A percentile compares a stretch with the other conserved stretches of the same genome.
These are phyloP conservation scores for Termitomyces heimii DNA, from an alignment of 768 basidiomycete species.

Conservation along the genomic window DNA sequence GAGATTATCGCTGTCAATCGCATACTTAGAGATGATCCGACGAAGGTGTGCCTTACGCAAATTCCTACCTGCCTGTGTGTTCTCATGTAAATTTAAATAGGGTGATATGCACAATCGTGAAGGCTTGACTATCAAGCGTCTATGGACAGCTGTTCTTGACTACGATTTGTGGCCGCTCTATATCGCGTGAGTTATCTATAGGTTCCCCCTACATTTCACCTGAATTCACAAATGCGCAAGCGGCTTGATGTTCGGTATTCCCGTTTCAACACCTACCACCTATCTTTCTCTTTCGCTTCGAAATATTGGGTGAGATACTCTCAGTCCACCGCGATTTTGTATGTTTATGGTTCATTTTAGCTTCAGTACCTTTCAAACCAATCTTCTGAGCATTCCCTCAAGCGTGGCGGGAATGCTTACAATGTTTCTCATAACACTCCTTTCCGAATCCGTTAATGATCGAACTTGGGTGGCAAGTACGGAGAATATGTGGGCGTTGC, in stretches of 20 bases:
- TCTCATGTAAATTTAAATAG: slow-evolving; percentile 16
- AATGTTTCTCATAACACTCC: slow-evolving; percentile 42
- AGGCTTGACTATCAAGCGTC: slow-evolving; percentile 39
- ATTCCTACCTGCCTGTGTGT: neutral
- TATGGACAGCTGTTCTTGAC: slow-evolving; percentile 52
- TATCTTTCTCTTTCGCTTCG: slow-evolving; percentile 58
- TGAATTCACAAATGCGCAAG: slow-evolving; percentile 19
- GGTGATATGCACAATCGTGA: slow-evolving; percentile 71
- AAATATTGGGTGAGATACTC: slow-evolving; percentile 36
- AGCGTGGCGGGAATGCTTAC: slow-evolving; percentile 44
- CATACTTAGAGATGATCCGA: slow-evolving; percentile 59
- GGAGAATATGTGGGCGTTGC: slow-evolving; percentile 54
- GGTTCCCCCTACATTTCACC: neutral
- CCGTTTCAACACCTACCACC: slow-evolving; percentile 37
- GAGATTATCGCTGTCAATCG: slow-evolving; percentile 56
- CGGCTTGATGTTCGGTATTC: slow-evolving; percentile 48
- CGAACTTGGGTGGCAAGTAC: slow-evolving; percentile 48
- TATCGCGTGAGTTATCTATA: slow-evolving; percentile 30
- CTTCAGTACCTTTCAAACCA: slow-evolving; percentile 55
- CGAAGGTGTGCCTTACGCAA: slow-evolving; percentile 31
- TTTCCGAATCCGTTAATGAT: slow-evolving; percentile 49
- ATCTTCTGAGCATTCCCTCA: slow-evolving; percentile 55
- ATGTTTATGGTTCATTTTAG: slow-evolving; percentile 18
- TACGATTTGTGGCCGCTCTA: slow-evolving; percentile 68
- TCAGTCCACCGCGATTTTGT: neutral